Percentiles rank a stretch among this genome's conserved stretches.
These are phyloP conservation scores for Trichoderma pleuroti DNA, from an alignment of 2,329 filamentous ascomycete genomes.

Conservation along the genomic window DNA sequence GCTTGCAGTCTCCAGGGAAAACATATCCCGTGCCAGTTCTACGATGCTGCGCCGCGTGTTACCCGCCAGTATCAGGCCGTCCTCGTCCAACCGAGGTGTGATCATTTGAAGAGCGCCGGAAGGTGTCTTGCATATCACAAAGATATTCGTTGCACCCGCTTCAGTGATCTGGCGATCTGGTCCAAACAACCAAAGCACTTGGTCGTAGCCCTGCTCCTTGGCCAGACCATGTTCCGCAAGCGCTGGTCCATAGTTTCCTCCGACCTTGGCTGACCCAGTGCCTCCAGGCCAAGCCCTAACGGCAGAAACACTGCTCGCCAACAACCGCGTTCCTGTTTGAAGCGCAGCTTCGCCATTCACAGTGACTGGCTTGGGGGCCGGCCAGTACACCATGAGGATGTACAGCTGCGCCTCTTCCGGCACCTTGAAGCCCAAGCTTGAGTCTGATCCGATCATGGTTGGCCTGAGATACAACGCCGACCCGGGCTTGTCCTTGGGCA, in stretches of 20 bases:
- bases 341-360: background rate
- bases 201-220: slow-evolving; percentile 45
- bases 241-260: slow-evolving; percentile 82
- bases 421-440: background rate
- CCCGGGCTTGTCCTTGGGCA: slow-evolving; percentile 65
- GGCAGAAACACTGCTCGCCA: background rate
- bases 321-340: background rate
- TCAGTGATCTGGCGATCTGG: slow-evolving; percentile 76
- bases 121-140: slow-evolving; percentile 37
- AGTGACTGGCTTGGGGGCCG: background rate
- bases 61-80: background rate
- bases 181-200: slow-evolving; percentile 90
- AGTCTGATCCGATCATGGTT: slow-evolving; percentile 71
- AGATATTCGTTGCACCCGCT: slow-evolving; percentile 89
- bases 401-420: background rate
- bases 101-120: background rate
- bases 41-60: background rate
- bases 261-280: slow-evolving; percentile 88
- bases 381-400: background rate
- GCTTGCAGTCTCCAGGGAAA: background rate
- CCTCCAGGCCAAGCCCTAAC: slow-evolving; percentile 77
- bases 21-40: background rate
- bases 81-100: background rate
- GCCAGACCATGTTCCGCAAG: background rate
- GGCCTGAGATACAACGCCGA: slow-evolving; percentile 80